Percentiles rank a stretch among this genome's conserved stretches.
These are phyloP conservation scores for Elaeagnus macrophylla DNA, from an alignment of 306 rosid species.

Conservation along the genomic window DNA sequence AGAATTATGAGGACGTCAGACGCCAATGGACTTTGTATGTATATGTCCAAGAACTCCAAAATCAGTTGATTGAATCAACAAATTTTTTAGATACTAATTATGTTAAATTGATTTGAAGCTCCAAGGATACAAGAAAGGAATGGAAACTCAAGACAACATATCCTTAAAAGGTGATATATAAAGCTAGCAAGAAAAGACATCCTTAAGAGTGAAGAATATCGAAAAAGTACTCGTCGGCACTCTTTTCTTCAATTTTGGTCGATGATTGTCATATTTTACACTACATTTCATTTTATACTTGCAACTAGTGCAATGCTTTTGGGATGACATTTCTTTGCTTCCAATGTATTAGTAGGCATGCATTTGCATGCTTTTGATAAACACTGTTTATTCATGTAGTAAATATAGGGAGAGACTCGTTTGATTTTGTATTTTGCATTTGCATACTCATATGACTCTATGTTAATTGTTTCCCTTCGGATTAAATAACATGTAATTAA, in stretches of 20 bases:
- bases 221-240: conserved; percentile 21
- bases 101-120: conserved; percentile 41
- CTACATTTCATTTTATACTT: conserved; percentile 17
- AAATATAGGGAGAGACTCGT: conserved; percentile 30
- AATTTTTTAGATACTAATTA: not conserved
- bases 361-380: conserved; percentile 21
- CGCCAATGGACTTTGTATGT: conserved; percentile 69
- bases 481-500: no score
- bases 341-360: conserved; percentile 4
- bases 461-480: no score
- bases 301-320: conserved; percentile 9
- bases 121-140: conserved; percentile 58
- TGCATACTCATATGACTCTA: no score
- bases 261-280: conserved; percentile 16
- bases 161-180: conserved; percentile 21
- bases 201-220: conserved; percentile 33
- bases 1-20: conserved; percentile 81
- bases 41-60: conserved; percentile 12
- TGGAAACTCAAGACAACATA: conserved; percentile 21
- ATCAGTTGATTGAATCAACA: conserved; percentile 5
- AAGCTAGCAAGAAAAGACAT: conserved; percentile 17
- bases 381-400: conserved; percentile 35
- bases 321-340: no score
- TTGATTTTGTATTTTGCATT: conserved; percentile 32
- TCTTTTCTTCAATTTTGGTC: conserved; percentile 26